Evolutionary conservation across 306 rosid species (phyloP).

Genomic region (Vigna unguiculata): DNA sequence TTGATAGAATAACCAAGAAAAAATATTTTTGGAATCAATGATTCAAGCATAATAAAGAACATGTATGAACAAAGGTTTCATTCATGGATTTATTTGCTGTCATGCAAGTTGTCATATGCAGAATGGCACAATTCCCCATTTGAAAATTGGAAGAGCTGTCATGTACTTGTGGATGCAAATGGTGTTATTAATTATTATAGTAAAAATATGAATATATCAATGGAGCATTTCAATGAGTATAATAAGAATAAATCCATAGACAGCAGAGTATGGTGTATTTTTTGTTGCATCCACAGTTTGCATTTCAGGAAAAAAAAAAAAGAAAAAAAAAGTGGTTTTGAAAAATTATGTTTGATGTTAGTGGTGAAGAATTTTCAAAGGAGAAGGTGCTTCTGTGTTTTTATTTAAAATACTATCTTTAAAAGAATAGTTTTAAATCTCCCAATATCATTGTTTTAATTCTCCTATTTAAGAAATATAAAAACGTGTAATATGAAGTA

Average conservation of each 20-base stretch:
- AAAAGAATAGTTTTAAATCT: no score
- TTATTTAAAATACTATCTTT: no score
- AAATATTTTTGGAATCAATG: not conserved
- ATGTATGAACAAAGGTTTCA: not conserved
- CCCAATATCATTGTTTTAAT: no score
- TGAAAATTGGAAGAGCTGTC: slow-evolving; percentile 53
- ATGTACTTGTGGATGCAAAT: slow-evolving; percentile 38
- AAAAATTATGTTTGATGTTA: not conserved
- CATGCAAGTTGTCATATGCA: slow-evolving; percentile 57
- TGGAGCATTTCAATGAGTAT: slow-evolving; percentile 45
- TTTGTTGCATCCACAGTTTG: not conserved
- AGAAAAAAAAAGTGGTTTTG: not conserved
- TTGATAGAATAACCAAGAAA: not conserved
- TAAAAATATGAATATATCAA: slow-evolving; percentile 40
- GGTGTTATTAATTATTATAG: slow-evolving; percentile 30
- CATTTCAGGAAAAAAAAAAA: not conserved
- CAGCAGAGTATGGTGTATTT: not conserved
- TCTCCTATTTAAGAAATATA: no score
- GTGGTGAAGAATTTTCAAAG: not conserved
- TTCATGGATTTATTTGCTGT: slow-evolving; percentile 47
- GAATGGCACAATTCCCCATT: slow-evolving; percentile 26
- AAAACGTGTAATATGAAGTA: no score
- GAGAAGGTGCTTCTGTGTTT: not conserved
- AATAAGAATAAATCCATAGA: slow-evolving; percentile 12
- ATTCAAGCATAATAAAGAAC: not conserved